A percentile compares a stretch with the other conserved stretches of the same genome.
phyloP scores from a whole-genome alignment of 2,329 filamentous ascomycete species.

The Paecilomyces sp. region DNA sequence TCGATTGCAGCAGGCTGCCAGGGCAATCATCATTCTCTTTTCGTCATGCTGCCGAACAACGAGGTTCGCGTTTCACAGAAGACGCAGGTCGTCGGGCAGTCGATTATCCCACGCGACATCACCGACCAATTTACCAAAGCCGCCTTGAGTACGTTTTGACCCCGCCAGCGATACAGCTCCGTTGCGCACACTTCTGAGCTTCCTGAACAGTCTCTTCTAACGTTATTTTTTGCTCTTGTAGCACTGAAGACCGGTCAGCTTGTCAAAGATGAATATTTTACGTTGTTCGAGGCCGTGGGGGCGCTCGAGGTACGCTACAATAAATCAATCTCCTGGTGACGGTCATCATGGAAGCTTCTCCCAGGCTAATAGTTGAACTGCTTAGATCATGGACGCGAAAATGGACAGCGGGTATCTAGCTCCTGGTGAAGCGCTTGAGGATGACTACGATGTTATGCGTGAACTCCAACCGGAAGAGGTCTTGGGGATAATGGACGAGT shows the following conservation, averaged over 20 bases:
- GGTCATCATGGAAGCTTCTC: not conserved
- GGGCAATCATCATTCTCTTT: not conserved
- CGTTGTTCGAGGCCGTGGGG: constrained; percentile 87
- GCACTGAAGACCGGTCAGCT: constrained; percentile 73
- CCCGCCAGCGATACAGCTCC: not conserved
- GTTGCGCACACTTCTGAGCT: not conserved
- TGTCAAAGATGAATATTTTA: constrained; percentile 90
- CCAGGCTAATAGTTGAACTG: not conserved
- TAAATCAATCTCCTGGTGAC: constrained; percentile 1
- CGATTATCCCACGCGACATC: constrained; percentile 43
- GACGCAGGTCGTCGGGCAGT: constrained; percentile 27
- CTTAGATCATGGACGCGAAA: constrained; percentile 94
- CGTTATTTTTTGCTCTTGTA: constrained; percentile 28
- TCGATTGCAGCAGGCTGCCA: constrained; percentile 2
- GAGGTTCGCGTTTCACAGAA: constrained; percentile 21
- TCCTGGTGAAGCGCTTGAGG: constrained; percentile 72
- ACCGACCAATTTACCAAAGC: constrained; percentile 49
- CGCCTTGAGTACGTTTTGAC: constrained; percentile 38
- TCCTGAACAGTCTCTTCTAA: not conserved
- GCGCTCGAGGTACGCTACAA: constrained; percentile 49
- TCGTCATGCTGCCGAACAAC: constrained; percentile 27
- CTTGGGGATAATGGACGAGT: constrained; percentile 87
- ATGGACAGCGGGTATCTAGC: constrained; percentile 91
- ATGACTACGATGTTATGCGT: constrained; percentile 67
- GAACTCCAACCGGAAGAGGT: constrained; percentile 69